These are phyloP conservation scores for Microthlaspi erraticum DNA, from an alignment of 345 rosid species.

Conservation along the genomic window DNA sequence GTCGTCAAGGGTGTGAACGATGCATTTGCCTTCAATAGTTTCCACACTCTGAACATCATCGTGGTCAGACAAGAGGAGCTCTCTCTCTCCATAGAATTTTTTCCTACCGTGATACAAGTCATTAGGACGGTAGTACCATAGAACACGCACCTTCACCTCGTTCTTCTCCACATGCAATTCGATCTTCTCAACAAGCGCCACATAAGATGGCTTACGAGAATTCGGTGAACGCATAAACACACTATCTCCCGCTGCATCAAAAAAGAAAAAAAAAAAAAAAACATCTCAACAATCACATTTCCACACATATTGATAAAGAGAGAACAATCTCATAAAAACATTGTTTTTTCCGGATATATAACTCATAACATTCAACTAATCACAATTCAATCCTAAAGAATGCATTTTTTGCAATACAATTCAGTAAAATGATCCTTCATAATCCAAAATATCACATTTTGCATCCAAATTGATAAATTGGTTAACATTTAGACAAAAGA, in stretches of 20 bases:
- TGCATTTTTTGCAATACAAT: neutral
- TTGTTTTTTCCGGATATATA: neutral
- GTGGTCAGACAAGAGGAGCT: slow-evolving; percentile 90
- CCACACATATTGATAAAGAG: neutral
- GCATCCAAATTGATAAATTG: neutral
- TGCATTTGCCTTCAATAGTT: slow-evolving; percentile 85
- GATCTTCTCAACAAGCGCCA: slow-evolving; percentile 80
- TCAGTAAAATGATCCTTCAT: neutral
- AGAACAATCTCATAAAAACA: neutral
- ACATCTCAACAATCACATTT: slow-evolving; percentile 23
- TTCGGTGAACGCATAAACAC: slow-evolving; percentile 88
- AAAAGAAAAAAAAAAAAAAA: slow-evolving; percentile 25
- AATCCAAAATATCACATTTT: neutral
- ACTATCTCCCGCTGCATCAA: slow-evolving; percentile 71
- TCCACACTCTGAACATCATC: slow-evolving; percentile 78
- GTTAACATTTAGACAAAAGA: neutral
- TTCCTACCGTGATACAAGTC: slow-evolving; percentile 85
- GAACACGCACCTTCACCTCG: slow-evolving; percentile 72
- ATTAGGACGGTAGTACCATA: slow-evolving; percentile 93
- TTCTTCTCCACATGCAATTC: slow-evolving; percentile 69
- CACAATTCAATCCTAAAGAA: neutral
- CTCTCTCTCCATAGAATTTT: slow-evolving; percentile 90
- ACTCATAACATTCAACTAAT: neutral
- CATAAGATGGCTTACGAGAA: slow-evolving; percentile 73
- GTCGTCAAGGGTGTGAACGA: slow-evolving; percentile 75